These are phyloP conservation scores for Sporisorium sorghi DNA, from an alignment of 1,284 basidiomycete species.

Conservation along the genomic window DNA sequence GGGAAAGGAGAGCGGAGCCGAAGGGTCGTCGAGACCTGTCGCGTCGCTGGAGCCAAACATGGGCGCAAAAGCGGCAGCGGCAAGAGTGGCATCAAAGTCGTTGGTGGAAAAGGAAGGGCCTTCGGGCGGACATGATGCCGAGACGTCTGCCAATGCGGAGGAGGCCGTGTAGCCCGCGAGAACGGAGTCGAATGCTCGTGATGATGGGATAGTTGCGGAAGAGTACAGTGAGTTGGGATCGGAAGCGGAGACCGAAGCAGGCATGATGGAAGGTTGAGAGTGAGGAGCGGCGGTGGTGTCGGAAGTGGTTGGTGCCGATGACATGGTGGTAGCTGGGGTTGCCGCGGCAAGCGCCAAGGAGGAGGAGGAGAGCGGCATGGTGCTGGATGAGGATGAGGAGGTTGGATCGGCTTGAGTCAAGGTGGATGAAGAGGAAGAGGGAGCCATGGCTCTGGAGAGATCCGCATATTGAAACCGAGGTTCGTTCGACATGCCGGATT, in stretches of 20 bases:
- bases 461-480: conserved; percentile 39
- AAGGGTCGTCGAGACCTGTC: conserved; percentile 6
- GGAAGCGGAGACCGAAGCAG: conserved; percentile 14
- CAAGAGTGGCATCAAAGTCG: conserved; percentile 44
- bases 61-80: conserved; percentile 29
- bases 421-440: conserved; percentile 15
- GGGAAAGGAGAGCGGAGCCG: conserved; percentile 59
- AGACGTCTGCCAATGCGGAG: conserved; percentile 14
- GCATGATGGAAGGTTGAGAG: conserved; percentile 22
- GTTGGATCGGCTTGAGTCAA: conserved; percentile 13
- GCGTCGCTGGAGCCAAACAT: conserved; percentile 17
- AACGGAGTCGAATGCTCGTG: conserved; percentile 27
- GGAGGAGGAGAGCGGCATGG: conserved; percentile 19
- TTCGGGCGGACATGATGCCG: conserved; percentile 41
- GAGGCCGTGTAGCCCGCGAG: conserved; percentile 23
- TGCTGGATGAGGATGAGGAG: conserved; percentile 21
- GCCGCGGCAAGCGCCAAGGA: conserved; percentile 23
- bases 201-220: conserved; percentile 13
- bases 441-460: conserved; percentile 18
- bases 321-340: conserved; percentile 18
- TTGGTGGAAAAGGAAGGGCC: conserved; percentile 30
- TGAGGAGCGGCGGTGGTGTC: conserved; percentile 12
- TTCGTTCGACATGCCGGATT: conserved; percentile 49
- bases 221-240: conserved; percentile 30
- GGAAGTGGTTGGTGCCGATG: conserved; percentile 20